Conservation (phyloP, 1,139 yeast genomes). For the Candida tropicalis region DNA sequence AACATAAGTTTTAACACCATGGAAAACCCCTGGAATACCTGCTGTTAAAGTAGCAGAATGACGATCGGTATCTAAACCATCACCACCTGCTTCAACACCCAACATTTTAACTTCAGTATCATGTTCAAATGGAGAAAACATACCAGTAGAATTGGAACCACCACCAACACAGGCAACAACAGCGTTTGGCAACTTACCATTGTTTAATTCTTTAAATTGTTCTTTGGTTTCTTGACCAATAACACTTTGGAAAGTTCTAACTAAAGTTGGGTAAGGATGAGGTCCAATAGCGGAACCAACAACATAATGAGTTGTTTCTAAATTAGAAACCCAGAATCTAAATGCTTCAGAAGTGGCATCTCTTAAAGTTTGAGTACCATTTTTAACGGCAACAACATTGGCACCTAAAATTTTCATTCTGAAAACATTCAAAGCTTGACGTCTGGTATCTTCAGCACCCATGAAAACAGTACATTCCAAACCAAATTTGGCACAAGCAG, state of each 20-base stretch:
- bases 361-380: slow-evolving; percentile 94
- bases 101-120: slow-evolving; percentile 75
- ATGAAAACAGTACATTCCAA: slow-evolving; percentile 92
- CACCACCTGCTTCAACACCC: slow-evolving; percentile 99
- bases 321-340: slow-evolving; percentile 90
- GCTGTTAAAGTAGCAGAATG: slow-evolving; percentile 94
- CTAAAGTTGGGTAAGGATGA: slow-evolving; percentile 97
- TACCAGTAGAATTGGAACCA: slow-evolving; percentile 95
- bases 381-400: slow-evolving; percentile 86
- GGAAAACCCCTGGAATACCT: slow-evolving; percentile 97
- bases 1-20: slow-evolving; percentile 93
- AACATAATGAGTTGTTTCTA: slow-evolving; percentile 85
- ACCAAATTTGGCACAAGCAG: slow-evolving; percentile 98
- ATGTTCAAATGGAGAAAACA: slow-evolving; percentile 90
- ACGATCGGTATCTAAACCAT: slow-evolving; percentile 81
- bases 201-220: slow-evolving; percentile 77
- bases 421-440: slow-evolving; percentile 97
- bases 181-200: slow-evolving; percentile 86
- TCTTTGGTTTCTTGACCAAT: slow-evolving; percentile 94
- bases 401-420: slow-evolving; percentile 98
- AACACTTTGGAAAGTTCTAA: slow-evolving; percentile 96
- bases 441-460: slow-evolving; percentile 99
- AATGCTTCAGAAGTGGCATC: slow-evolving; percentile 98
- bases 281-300: slow-evolving; percentile 99
- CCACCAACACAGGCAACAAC: slow-evolving; percentile 99